Base-by-base conservation (phyloP, 169 alveolate genomes). In the Plasmodium inui region DNA sequence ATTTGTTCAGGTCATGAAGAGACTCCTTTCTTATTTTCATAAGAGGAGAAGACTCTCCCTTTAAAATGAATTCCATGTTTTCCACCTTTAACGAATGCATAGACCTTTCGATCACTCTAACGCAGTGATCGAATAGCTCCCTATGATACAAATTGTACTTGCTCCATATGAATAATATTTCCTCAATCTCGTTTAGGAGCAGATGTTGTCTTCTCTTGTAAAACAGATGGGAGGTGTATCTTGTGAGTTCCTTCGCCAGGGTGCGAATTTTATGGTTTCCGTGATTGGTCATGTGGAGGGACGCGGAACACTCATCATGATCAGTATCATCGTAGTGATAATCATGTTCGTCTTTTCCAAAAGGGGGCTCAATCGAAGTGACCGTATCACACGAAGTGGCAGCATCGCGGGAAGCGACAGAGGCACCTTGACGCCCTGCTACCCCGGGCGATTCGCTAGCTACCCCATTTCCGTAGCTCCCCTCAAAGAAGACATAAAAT, bases 401-500 rank as follows among this genome's bases (percentile, higher is more conserved):
- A 61, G 26, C 0, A n/a, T 61, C 37, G 2, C 4, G n/a, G n/a
- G 1, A 8, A 0, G 17, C 3, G 53, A 3, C 8, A 57, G 30
- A 19, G 10, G 2, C 73, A 3, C 73, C 17, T 17, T 1, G 74
- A 26, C 9, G 26, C 32, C 37, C 74, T 1, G 9, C 71, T 12
- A 55, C n/a, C 28, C 10, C 1, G 73, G 22, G 73, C 30, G 26
- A 14, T 57, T 57, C 73, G 73, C 8, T 3, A 19, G 30, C 67
- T 22, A 34, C 41, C 22, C 39, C 57, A 12, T 79, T 57, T 1
- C 73, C 19, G 30, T n/a, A 37, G 41, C 53, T 50, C 17, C 17
- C 74, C 74, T 90, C 91, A 67, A 81, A 90, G 81, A 46, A 81
- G n/a, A 81, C 32, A 70, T 70, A 90, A 90, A 90, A 90, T 30